Evolutionary conservation across 1,284 basidiomycete genomes (phyloP), one percentile per base, ranked within the genome.

Genomic region (Trichosporon asahii): DNA sequence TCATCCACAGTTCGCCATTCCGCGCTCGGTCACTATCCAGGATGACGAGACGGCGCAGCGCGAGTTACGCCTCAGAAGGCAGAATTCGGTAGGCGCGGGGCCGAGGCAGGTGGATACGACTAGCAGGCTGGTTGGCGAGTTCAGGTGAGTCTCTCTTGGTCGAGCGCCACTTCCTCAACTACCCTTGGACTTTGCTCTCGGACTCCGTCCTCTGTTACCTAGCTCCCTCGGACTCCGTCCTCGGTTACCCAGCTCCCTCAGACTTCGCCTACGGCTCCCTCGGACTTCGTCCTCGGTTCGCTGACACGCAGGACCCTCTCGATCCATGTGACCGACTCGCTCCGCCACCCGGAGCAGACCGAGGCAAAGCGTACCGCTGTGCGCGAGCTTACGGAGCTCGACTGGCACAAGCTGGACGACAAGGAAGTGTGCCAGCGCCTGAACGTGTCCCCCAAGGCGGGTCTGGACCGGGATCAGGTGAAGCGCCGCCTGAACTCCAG

Each of bases 361-460:
- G 44, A 33, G 6, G 66, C 68, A 7, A 75, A 75, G 57, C 72
- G 74, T 35, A 70, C 72, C 8, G 70, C 76, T 1, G 75, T 72
- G 44, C 77, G 76, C 64, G 78, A 81, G 65, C 66, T 81, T 9
- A 77, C 76, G 8, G 76, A 76, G 25, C 83, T 89, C 67, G 88
- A 88, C 68, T 89, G 87, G 86, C 89, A 89, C 75, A 84, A 79
- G 57, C 79, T 88, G 18, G 75, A 84, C 1, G 71, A 77, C 15
- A 81, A 85, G 1, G 87, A 88, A n/a, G 84, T 85, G 4, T 82
- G 87, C 29, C 83, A 84, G 67, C 84, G 87, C 18, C 84, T 89
- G 64, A 84, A 84, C 27, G 86, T 86, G 11, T 86, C 85, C 12
- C 81, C 80, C 4, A 84, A 82, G 46, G 76, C 79, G 1, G 88